Percentiles rank a stretch among this genome's conserved stretches.
Evolutionary conservation across 352 stramenopile genomes (phyloP).

Genomic region (Globisporangium rhizosaccharum): DNA sequence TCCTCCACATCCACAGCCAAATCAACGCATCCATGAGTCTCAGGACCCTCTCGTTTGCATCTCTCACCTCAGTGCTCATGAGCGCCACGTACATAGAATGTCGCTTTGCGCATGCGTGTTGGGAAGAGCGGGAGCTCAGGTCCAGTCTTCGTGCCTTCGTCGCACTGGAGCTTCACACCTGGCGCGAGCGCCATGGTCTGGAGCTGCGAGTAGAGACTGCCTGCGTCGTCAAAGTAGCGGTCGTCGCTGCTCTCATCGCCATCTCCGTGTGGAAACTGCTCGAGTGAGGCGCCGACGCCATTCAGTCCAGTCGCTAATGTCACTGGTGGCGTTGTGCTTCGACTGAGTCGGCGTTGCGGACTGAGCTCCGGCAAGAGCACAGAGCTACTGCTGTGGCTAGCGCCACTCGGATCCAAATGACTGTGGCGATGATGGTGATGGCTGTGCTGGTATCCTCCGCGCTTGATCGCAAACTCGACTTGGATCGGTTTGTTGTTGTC

Average conservation of each 20-base stretch:
- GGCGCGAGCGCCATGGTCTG: conserved; percentile 18
- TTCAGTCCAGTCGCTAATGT: not conserved
- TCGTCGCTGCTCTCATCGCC: not conserved
- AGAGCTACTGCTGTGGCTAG: not conserved
- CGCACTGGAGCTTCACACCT: conserved; percentile 23
- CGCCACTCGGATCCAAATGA: too few relatives aligned
- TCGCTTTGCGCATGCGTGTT: conserved; percentile 25
- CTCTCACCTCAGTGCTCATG: not conserved
- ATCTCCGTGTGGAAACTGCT: not conserved
- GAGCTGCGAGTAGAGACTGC: conserved; percentile 5
- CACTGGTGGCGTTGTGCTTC: not conserved
- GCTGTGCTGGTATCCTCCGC: not conserved
- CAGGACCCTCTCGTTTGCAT: too few relatives aligned
- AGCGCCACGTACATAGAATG: conserved; percentile 20
- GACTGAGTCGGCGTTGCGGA: conserved; percentile 1
- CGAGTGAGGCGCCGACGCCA: not conserved
- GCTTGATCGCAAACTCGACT: conserved; percentile 14
- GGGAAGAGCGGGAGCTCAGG: conserved; percentile 21
- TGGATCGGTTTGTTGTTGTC: conserved; percentile 10
- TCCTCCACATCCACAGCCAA: too few relatives aligned
- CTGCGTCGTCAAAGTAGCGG: not conserved
- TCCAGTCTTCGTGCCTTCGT: conserved; percentile 17
- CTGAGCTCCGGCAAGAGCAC: conserved; percentile 10
- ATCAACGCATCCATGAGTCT: too few relatives aligned
- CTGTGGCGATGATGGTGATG: not conserved